These are phyloP conservation scores for Diaporthe nobilis DNA, from an alignment of 2,329 filamentous ascomycete genomes.

Conservation along the genomic window DNA sequence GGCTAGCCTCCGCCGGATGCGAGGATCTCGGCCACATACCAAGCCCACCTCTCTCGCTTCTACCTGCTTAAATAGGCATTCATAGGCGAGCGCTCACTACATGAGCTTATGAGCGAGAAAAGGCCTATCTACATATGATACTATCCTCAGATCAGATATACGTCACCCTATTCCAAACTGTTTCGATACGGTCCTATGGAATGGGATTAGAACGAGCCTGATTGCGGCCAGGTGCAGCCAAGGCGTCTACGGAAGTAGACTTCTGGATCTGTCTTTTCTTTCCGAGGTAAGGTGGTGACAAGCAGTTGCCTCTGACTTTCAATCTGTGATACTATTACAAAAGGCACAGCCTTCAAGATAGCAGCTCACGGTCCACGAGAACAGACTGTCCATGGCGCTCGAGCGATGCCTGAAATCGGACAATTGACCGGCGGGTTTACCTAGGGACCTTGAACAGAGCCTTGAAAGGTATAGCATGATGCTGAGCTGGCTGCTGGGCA, in stretches of 20 bases:
- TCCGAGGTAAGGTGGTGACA: not conserved
- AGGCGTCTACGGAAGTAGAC: not conserved
- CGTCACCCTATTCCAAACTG: not conserved
- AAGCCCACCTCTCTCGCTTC: conserved; percentile 14
- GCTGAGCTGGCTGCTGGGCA: not conserved
- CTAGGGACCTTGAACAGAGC: not conserved
- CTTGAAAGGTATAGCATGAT: not conserved
- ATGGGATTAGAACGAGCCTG: not conserved
- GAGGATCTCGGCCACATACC: conserved; percentile 14
- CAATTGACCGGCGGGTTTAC: not conserved
- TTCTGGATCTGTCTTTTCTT: not conserved
- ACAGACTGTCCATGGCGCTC: not conserved
- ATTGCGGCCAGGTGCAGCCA: not conserved
- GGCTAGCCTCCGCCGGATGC: conserved; percentile 18
- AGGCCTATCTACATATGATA: not conserved
- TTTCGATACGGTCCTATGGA: not conserved
- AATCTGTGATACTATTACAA: no score
- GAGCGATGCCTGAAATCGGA: no score
- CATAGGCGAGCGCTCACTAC: not conserved
- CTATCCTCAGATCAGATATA: not conserved
- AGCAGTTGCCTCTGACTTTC: not conserved
- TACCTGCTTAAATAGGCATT: conserved; percentile 25
- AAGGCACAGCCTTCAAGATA: not conserved
- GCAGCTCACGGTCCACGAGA: not conserved
- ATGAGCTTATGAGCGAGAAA: not conserved